These are phyloP conservation scores for Geotrichum phurueaensis DNA, from an alignment of 1,139 yeast species.

Conservation along the genomic window DNA sequence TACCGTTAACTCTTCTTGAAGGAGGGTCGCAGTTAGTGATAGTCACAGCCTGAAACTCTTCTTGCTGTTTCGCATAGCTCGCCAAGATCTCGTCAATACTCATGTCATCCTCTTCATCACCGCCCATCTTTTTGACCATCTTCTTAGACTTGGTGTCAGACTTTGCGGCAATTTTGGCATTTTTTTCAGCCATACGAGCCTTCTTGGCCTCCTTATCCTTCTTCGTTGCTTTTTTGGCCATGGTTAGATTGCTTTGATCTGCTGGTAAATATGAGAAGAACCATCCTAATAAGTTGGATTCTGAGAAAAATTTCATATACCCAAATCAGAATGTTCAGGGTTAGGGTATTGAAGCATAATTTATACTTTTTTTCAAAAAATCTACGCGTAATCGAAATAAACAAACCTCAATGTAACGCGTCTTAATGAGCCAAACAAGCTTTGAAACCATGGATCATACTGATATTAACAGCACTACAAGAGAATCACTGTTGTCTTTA, in stretches of 20 bases:
- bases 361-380: not conserved
- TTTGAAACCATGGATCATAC: not conserved
- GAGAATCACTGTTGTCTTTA: not conserved
- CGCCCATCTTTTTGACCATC: conserved; percentile 65
- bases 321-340: not conserved
- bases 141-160: conserved; percentile 72
- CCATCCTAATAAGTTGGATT: not conserved
- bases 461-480: not conserved
- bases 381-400: not conserved
- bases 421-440: not conserved
- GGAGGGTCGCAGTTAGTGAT: conserved; percentile 58
- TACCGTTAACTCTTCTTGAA: conserved; percentile 60
- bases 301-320: not conserved
- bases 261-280: not conserved
- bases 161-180: conserved; percentile 66
- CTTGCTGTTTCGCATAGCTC: conserved; percentile 68
- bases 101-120: conserved; percentile 76
- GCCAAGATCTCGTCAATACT: conserved; percentile 82
- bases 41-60: conserved; percentile 63
- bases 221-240: conserved; percentile 88
- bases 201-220: conserved; percentile 87
- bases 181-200: conserved; percentile 81
- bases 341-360: not conserved
- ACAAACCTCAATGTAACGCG: not conserved
- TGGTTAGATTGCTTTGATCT: conserved; percentile 24